A percentile compares a stretch with the other conserved stretches of the same genome.
Evolutionary conservation across 441 rosid genomes (phyloP).

Genomic region (Adansonia rubrostipa): DNA sequence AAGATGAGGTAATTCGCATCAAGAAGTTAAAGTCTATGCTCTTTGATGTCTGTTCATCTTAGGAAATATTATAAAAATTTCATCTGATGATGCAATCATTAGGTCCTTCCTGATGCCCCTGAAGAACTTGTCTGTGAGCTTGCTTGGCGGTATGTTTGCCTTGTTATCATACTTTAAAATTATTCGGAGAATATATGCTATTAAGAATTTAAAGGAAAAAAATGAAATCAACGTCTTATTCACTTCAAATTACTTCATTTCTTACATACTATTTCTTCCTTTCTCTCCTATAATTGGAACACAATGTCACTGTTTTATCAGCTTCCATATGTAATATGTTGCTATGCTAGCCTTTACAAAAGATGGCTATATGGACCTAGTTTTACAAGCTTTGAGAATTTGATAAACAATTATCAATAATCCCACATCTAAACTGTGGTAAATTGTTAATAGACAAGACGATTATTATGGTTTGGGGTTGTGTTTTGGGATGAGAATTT

Average conservation of each 20-base stretch:
- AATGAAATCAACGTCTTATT: background rate
- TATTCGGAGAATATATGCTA: background rate
- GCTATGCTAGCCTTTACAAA: background rate
- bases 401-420: background rate
- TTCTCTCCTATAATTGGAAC: background rate
- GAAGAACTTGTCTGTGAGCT: constrained; percentile 83
- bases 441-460: too few species aligned
- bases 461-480: too few species aligned
- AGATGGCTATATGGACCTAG: background rate
- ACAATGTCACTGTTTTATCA: background rate
- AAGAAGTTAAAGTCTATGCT: constrained; percentile 18
- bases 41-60: constrained; percentile 8
- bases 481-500: too few species aligned
- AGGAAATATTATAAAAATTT: constrained; percentile 19
- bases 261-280: background rate
- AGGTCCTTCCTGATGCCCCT: constrained; percentile 94
- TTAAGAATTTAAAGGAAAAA: constrained; percentile 9
- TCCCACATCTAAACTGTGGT: background rate
- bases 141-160: constrained; percentile 71
- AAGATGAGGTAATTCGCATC: constrained; percentile 67
- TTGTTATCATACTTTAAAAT: constrained; percentile 3
- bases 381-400: background rate
- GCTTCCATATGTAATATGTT: background rate
- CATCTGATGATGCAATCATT: constrained; percentile 24
- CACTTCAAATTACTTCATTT: background rate